phyloP scores from a whole-genome alignment of 306 rosid species.

The Astragalus glycyphyllos region DNA sequence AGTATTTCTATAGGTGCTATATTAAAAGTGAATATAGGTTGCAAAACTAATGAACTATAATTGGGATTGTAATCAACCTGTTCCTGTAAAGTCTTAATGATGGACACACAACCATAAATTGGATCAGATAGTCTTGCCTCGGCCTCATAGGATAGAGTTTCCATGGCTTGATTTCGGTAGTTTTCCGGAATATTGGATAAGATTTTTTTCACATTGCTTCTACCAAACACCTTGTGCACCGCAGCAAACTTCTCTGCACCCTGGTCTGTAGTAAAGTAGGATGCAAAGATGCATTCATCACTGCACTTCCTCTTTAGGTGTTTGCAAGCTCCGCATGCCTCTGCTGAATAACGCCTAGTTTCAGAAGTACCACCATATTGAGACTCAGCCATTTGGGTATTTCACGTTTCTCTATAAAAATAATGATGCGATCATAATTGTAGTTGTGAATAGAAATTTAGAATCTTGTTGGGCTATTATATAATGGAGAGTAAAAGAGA shows the following conservation, averaged over 20 bases:
- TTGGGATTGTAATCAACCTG: conserved; percentile 53
- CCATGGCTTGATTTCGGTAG: conserved; percentile 66
- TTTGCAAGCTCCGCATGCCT: conserved; percentile 90
- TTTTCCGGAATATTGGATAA: conserved; percentile 55
- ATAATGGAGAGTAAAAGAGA: background rate
- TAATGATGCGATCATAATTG: background rate
- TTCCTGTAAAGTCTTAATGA: conserved; percentile 67
- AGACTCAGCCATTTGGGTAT: conserved; percentile 47
- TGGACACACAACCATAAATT: conserved; percentile 75
- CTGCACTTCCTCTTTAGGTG: conserved; percentile 72
- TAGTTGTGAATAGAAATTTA: conserved; percentile 9
- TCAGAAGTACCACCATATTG: conserved; percentile 34
- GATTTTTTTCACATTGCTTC: conserved; percentile 74
- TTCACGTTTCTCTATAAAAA: background rate
- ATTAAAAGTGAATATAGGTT: background rate
- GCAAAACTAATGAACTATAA: background rate
- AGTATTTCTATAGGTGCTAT: background rate
- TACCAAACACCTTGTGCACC: conserved; percentile 88
- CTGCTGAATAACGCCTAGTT: conserved; percentile 11
- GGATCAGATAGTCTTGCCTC: conserved; percentile 84
- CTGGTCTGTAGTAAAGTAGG: conserved; percentile 70
- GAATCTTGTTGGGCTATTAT: background rate
- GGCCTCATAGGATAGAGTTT: conserved; percentile 73
- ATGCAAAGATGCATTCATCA: conserved; percentile 77
- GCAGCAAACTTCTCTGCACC: conserved; percentile 72